Base-by-base conservation (phyloP, 257 asterid species). In the Perilla frutescens region DNA sequence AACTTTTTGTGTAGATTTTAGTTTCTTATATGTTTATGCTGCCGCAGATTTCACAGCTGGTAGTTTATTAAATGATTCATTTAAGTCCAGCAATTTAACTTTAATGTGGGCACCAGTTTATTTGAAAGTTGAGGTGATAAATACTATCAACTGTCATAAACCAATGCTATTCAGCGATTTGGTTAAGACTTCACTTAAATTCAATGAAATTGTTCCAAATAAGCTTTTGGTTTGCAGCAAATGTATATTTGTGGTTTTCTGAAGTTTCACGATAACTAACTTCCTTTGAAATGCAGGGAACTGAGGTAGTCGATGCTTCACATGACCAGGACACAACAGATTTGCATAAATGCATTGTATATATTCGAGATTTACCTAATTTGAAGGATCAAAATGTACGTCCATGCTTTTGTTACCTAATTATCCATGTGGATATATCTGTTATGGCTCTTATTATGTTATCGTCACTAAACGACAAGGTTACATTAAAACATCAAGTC, bases 271-370 rank as follows among this genome's bases (percentile, higher is more conserved):
- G 48, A 65, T 55, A 54, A 26, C 47, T 76, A 62, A 70, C 49
- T 72, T 73, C 69, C 68, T 74, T 68, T 26, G 43, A 53, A 72
- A 45, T 87, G 85, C 96, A 94, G 97, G 98, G 98, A 44, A 89
- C 97, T 37, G 63, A 79, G 81, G 75, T 83, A 57, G 66, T 88
- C 26, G 91, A 90, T 82, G 97, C 89, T 62, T 92, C 98, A 39
- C 65, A 85, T 64, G 96, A 92, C 82, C 99, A 92, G 75, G 96
- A 92, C 72, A 87, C 97, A 32, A 95, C 99, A 9, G 98, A 95
- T 84, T 82, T 95, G 69, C 94, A 92, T 74, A 95, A 95, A 80
- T 95, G 99, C 29, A 80, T 95, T 62, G 83, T 80, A 50, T 84
- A 92, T 62, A 75, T 95, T 54, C 84, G 66, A 71, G 87, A 89